Percentiles rank a stretch among this genome's conserved stretches.
These are phyloP conservation scores for Juglanconis juglandina DNA, from an alignment of 2,329 filamentous ascomycete genomes.

Conservation along the genomic window DNA sequence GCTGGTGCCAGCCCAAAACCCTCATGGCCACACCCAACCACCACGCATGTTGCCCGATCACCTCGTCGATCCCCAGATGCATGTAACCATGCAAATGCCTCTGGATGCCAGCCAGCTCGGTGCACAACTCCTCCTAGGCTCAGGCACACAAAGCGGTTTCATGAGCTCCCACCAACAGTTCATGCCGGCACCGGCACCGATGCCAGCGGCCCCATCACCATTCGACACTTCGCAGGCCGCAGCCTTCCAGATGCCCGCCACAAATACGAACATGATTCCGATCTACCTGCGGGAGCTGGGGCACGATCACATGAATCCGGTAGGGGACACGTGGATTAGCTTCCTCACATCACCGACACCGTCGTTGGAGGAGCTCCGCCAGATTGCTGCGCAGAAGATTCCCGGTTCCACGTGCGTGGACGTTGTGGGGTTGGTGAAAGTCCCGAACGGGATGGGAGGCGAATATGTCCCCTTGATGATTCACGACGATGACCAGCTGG, in stretches of 20 bases:
- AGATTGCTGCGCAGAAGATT: slow-evolving; percentile 58
- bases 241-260: slow-evolving; percentile 6
- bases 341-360: slow-evolving; percentile 53
- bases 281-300: slow-evolving; percentile 69
- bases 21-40: slow-evolving; percentile 1
- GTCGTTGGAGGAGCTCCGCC: slow-evolving; percentile 60
- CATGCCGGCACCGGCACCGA: slow-evolving; percentile 22
- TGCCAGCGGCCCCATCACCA: slow-evolving; percentile 23
- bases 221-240: slow-evolving; percentile 4
- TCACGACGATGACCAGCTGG: slow-evolving; percentile 68
- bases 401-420: slow-evolving; percentile 56
- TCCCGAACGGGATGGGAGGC: slow-evolving; percentile 38
- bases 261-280: slow-evolving; percentile 34
- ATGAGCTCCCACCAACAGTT: slow-evolving; percentile 29
- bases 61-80: slow-evolving; percentile 21
- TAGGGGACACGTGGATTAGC: slow-evolving; percentile 60
- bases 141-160: slow-evolving; percentile 36
- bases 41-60: slow-evolving; percentile 8
- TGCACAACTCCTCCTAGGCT: slow-evolving; percentile 36
- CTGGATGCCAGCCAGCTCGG: slow-evolving; percentile 33
- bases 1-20: slow-evolving; percentile 18
- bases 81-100: slow-evolving; percentile 47
- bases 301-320: slow-evolving; percentile 53
- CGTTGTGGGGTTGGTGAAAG: slow-evolving; percentile 63
- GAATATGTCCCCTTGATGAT: slow-evolving; percentile 63